Evolutionary conservation across 139 green algal species (phyloP).

Genomic region (Dunaliella sp.): DNA sequence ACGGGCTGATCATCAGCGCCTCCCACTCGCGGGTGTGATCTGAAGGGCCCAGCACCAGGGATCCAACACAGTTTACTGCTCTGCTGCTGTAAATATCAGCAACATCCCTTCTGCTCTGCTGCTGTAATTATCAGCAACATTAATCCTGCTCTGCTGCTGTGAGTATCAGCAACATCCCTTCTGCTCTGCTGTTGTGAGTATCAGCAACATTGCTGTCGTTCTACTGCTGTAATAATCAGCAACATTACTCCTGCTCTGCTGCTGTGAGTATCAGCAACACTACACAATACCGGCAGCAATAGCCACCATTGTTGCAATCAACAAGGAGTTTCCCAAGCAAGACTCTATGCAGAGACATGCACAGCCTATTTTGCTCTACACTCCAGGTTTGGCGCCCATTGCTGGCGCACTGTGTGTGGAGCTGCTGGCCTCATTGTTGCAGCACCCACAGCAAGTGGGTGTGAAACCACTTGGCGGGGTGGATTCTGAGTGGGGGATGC

Average conservation of each 20-base stretch:
- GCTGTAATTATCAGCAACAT: too few species aligned
- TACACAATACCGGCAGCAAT: neutral
- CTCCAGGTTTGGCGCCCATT: constrained; percentile 91
- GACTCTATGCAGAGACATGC: neutral
- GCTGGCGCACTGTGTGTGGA: constrained; percentile 88
- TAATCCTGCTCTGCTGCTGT: too few species aligned
- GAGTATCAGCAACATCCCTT: too few species aligned
- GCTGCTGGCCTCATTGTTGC: constrained; percentile 75
- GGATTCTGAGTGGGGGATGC: neutral
- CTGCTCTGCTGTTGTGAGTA: too few species aligned
- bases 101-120: too few species aligned
- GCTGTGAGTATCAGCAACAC: neutral
- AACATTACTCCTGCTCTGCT: neutral
- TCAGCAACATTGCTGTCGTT: neutral
- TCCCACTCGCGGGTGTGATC: too few species aligned
- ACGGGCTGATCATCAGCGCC: too few species aligned
- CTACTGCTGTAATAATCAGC: neutral
- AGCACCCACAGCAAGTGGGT: constrained; percentile 61
- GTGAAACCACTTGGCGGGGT: constrained; percentile 49
- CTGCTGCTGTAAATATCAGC: too few species aligned
- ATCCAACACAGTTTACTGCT: too few species aligned
- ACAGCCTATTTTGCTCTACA: constrained; percentile 22
- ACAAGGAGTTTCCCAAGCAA: neutral
- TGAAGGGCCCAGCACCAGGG: too few species aligned
- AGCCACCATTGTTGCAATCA: neutral